Evolutionary conservation across 2,329 filamentous ascomycete species (phyloP).

Genomic region (Talaromyces sp.): DNA sequence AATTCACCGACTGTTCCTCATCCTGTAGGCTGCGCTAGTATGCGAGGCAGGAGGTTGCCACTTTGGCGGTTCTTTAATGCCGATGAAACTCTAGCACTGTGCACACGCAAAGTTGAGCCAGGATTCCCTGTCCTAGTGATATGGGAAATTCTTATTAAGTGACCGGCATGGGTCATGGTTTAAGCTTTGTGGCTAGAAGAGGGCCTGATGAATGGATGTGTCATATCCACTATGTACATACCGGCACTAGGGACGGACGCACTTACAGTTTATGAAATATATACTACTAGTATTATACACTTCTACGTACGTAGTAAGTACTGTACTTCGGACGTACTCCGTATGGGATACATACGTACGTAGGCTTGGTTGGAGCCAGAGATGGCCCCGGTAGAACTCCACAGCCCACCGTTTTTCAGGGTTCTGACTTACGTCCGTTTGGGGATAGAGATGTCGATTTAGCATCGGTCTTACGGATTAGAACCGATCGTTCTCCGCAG

Average conservation of each 20-base stretch:
- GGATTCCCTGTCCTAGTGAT: not conserved
- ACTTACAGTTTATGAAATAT: not conserved
- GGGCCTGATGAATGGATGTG: not conserved
- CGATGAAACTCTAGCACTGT: not conserved
- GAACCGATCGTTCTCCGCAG: not conserved
- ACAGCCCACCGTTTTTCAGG: not conserved
- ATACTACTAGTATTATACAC: too few relatives aligned
- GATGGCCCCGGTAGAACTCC: not conserved
- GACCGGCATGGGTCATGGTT: not conserved
- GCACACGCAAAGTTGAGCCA: not conserved
- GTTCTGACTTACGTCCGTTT: not conserved
- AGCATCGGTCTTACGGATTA: not conserved
- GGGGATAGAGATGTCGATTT: not conserved
- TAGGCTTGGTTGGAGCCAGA: too few relatives aligned
- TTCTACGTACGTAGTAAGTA: too few relatives aligned
- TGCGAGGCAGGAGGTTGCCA: not conserved
- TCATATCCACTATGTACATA: not conserved
- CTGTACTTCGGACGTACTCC: too few relatives aligned
- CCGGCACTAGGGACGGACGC: too few relatives aligned
- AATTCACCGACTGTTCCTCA: not conserved
- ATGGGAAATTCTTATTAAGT: not conserved
- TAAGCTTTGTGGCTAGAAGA: not conserved
- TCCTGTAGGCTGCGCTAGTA: not conserved
- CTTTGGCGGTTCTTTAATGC: not conserved
- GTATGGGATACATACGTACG: too few relatives aligned